Evolutionary conservation across 2,329 filamentous ascomycete genomes (phyloP).

Genomic region (Furcasterigmium furcatum): DNA sequence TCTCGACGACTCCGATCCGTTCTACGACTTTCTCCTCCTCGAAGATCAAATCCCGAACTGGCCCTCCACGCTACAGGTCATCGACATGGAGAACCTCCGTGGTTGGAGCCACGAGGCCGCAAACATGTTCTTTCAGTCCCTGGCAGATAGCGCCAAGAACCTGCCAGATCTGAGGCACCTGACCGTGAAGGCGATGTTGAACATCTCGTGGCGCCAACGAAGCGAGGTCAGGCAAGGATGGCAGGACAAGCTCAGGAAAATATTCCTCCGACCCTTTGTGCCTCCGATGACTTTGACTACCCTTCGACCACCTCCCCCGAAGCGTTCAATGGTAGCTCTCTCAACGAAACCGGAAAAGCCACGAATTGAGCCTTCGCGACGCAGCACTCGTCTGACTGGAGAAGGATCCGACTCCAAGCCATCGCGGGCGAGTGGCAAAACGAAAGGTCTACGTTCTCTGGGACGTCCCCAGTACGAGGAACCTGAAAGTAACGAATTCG

Average conservation of each 20-base stretch:
- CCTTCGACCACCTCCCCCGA: neutral
- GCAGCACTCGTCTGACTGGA: slow-evolving; percentile 31
- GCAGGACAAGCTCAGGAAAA: slow-evolving; percentile 64
- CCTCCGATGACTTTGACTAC: slow-evolving; percentile 28
- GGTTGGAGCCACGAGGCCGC: slow-evolving; percentile 69
- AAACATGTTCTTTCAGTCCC: slow-evolving; percentile 73
- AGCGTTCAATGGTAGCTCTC: too few relatives aligned
- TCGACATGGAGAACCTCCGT: slow-evolving; percentile 76
- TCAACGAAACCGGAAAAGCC: neutral
- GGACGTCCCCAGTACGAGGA: slow-evolving; percentile 32
- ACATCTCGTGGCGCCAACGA: slow-evolving; percentile 78
- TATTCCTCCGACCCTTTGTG: slow-evolving; percentile 55
- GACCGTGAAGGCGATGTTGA: slow-evolving; percentile 72
- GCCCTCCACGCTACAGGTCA: slow-evolving; percentile 66
- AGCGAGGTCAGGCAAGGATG: slow-evolving; percentile 76
- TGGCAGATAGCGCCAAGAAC: slow-evolving; percentile 66
- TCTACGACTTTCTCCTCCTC: slow-evolving; percentile 67
- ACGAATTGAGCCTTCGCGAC: slow-evolving; percentile 21
- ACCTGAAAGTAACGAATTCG: slow-evolving; percentile 42
- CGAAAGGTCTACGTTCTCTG: slow-evolving; percentile 15
- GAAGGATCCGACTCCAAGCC: slow-evolving; percentile 14
- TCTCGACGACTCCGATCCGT: slow-evolving; percentile 69
- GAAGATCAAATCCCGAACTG: slow-evolving; percentile 69
- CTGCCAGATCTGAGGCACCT: slow-evolving; percentile 68
- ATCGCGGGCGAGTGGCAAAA: slow-evolving; percentile 23